Percentiles rank a stretch among this genome's conserved stretches.
phyloP scores from a whole-genome alignment of 768 basidiomycete genomes.

The Chiua virens region DNA sequence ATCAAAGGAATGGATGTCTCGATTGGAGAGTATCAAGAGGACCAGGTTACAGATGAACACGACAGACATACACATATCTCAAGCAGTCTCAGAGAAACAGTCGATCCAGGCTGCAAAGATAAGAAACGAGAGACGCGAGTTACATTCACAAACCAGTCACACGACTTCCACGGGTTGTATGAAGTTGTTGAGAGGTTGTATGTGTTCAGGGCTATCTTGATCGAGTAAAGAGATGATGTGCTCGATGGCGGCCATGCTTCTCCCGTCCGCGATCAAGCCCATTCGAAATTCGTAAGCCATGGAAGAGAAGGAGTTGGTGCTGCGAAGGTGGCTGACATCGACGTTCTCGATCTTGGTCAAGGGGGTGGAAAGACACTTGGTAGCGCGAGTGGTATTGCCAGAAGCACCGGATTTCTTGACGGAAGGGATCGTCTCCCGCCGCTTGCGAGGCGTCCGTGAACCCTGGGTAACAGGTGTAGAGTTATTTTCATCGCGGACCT shows the following conservation, averaged over 20 bases:
- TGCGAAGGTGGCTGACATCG: conserved; percentile 12
- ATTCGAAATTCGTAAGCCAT: conserved; percentile 26
- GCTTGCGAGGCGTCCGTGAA: conserved; percentile 6
- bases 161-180: conserved; percentile 2
- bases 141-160: conserved; percentile 6
- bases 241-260: conserved; percentile 22
- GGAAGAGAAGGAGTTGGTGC: conserved; percentile 25
- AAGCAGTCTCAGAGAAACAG: too few species aligned
- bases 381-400: not conserved
- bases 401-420: not conserved
- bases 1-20: not conserved
- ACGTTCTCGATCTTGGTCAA: conserved; percentile 12
- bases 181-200: not conserved
- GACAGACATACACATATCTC: not conserved
- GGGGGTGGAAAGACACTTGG: conserved; percentile 20
- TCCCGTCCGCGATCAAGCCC: conserved; percentile 25
- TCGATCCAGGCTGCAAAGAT: not conserved
- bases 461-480: not conserved
- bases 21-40: not conserved
- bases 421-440: conserved; percentile 15
- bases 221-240: conserved; percentile 30
- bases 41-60: not conserved
- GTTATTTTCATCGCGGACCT: conserved; percentile 1
- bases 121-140: not conserved
- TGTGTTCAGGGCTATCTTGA: conserved; percentile 20